These are phyloP conservation scores for Hypseocharis bilobata DNA, from an alignment of 441 rosid species.

Conservation along the genomic window DNA sequence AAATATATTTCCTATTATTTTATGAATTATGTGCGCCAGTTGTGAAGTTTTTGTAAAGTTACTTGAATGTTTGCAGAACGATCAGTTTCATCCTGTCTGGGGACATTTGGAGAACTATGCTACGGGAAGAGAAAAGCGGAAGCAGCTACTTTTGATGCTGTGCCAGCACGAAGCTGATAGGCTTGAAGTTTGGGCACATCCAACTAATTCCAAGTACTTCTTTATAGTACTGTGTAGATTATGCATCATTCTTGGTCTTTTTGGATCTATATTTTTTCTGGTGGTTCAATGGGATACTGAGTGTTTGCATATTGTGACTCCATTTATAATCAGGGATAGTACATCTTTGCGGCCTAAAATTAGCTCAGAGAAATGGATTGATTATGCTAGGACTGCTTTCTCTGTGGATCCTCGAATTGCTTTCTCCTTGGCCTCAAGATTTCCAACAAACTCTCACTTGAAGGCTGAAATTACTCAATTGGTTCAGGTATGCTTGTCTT, in stretches of 20 bases:
- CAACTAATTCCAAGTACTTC: conserved; percentile 46
- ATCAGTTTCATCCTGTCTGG: conserved; percentile 83
- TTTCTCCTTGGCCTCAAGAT: conserved; percentile 68
- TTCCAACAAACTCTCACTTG: conserved; percentile 60
- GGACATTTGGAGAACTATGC: conserved; percentile 81
- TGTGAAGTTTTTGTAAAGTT: conserved; percentile 21
- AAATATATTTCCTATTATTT: conserved; percentile 1
- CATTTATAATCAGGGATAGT: conserved; percentile 49
- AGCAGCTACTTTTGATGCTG: conserved; percentile 83
- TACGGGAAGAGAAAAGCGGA: conserved; percentile 72
- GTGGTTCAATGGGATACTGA: conserved; percentile 9
- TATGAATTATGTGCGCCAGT: background rate
- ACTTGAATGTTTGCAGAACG: conserved; percentile 42
- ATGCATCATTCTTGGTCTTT: background rate
- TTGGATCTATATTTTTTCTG: background rate
- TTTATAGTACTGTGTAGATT: background rate
- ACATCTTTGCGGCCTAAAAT: conserved; percentile 45
- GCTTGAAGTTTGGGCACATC: conserved; percentile 98
- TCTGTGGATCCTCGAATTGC: conserved; percentile 85
- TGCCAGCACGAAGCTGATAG: conserved; percentile 97
- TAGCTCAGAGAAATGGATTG: conserved; percentile 79
- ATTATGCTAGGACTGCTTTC: conserved; percentile 76
- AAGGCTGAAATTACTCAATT: conserved; percentile 78
- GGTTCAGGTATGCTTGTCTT: conserved; percentile 60
- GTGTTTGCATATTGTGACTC: conserved; percentile 19